A percentile compares a stretch with the other conserved stretches of the same genome.
phyloP scores from a whole-genome alignment of 768 basidiomycete species.

The Termitomyces sp. region DNA sequence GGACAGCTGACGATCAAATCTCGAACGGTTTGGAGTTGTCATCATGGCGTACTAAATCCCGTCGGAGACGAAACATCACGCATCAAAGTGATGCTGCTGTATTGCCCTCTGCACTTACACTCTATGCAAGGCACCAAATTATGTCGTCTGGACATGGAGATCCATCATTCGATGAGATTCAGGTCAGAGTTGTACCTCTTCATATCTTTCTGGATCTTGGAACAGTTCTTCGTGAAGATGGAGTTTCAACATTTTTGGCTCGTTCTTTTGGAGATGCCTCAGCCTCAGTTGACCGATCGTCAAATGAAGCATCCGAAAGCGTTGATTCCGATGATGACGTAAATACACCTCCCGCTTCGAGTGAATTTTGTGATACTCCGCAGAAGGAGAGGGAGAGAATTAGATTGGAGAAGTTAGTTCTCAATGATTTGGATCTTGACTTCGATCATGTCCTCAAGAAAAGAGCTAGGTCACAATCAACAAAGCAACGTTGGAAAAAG shows the following conservation, averaged over 20 bases:
- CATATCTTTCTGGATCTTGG: conserved; percentile 75
- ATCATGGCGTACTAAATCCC: conserved; percentile 51
- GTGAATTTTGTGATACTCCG: conserved; percentile 14
- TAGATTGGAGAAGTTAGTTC: conserved; percentile 41
- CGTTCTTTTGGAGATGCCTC: conserved; percentile 19
- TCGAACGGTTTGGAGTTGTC: conserved; percentile 48
- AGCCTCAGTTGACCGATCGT: not conserved
- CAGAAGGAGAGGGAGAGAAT: conserved; percentile 31
- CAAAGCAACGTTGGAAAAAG: not conserved
- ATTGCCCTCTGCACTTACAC: conserved; percentile 3
- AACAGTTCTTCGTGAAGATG: conserved; percentile 29
- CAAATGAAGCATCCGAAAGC: conserved; percentile 4
- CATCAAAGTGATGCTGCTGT: not conserved
- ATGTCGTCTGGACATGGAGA: not conserved
- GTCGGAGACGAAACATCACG: conserved; percentile 16
- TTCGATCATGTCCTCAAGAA: conserved; percentile 32
- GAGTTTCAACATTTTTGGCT: conserved; percentile 43
- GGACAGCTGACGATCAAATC: conserved; percentile 43
- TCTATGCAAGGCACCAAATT: not conserved
- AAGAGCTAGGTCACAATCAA: not conserved
- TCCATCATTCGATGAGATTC: conserved; percentile 19
- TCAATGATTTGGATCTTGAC: conserved; percentile 55
- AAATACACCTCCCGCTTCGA: conserved; percentile 34
- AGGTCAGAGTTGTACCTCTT: conserved; percentile 50
- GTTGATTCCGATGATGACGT: conserved; percentile 17